Percentiles rank a stretch among this genome's conserved stretches.
Evolutionary conservation across 148 eudicot genomes (phyloP).

Genomic region (Rhododendron ovatum): DNA sequence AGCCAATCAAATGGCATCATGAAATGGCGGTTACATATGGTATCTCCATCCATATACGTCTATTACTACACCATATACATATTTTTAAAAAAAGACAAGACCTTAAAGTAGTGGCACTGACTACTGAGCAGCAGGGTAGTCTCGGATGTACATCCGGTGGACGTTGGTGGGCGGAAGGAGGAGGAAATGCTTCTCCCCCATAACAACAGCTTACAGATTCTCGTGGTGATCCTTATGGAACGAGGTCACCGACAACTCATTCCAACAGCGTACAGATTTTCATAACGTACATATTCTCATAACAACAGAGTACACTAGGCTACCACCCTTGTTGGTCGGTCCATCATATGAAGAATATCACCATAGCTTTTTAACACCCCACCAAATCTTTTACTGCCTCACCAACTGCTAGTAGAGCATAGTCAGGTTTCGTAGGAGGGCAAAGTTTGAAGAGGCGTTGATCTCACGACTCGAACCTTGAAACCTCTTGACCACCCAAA

Average conservation of each 20-base stretch:
- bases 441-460: too few species aligned
- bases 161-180: slow-evolving; percentile 95
- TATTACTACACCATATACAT: too few species aligned
- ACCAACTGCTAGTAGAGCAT: too few species aligned
- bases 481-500: too few species aligned
- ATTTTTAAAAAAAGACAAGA: not conserved
- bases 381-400: not conserved
- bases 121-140: slow-evolving; percentile 77
- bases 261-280: slow-evolving; percentile 92
- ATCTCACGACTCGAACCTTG: slow-evolving; percentile 14
- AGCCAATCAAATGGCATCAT: too few species aligned
- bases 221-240: slow-evolving; percentile 98
- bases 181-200: slow-evolving; percentile 85
- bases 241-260: slow-evolving; percentile 56
- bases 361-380: slow-evolving; percentile 83
- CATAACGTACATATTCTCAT: slow-evolving; percentile 20
- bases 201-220: slow-evolving; percentile 78
- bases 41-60: too few species aligned
- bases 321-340: too few species aligned
- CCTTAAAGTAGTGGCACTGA: slow-evolving; percentile 59
- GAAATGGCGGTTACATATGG: too few species aligned
- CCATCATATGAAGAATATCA: too few species aligned
- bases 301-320: not conserved
- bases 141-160: slow-evolving; percentile 73
- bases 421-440: too few species aligned